phyloP scores from a whole-genome alignment of 225 moss, liverwort and hornwort genomes.

The Physcomitrium patens region DNA sequence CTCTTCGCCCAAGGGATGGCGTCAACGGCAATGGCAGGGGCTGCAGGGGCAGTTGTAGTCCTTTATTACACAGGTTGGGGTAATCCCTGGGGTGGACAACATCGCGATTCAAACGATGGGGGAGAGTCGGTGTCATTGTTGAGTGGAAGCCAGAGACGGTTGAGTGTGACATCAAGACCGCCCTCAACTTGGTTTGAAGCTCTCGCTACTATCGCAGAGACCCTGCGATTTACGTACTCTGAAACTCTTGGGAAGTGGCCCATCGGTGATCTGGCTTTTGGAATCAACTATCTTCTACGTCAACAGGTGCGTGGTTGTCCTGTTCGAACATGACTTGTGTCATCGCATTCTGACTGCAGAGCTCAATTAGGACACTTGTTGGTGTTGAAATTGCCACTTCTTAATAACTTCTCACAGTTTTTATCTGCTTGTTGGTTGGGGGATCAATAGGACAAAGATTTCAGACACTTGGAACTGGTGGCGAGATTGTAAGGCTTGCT shows the following conservation, averaged over 20 bases:
- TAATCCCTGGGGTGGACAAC: conserved; percentile 59
- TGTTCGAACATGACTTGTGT: neutral
- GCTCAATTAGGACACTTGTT: neutral
- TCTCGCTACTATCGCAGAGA: conserved; percentile 91
- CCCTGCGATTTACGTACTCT: conserved; percentile 92
- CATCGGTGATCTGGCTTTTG: conserved; percentile 95
- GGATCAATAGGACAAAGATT: neutral
- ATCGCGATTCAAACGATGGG: conserved; percentile 32
- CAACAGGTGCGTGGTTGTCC: conserved; percentile 37
- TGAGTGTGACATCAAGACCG: conserved; percentile 72
- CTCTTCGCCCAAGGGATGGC: conserved; percentile 68
- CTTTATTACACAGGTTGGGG: conserved; percentile 93
- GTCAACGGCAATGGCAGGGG: conserved; percentile 81
- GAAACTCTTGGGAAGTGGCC: conserved; percentile 99
- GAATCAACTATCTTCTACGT: conserved; percentile 89
- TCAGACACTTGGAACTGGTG: neutral
- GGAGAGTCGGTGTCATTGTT: conserved; percentile 47
- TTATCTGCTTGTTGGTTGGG: neutral
- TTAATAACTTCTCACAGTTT: neutral
- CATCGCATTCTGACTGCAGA: conserved; percentile 3
- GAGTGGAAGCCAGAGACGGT: conserved; percentile 52
- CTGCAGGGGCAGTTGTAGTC: conserved; percentile 87
- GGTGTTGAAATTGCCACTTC: neutral
- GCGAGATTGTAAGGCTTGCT: conserved; percentile 12
- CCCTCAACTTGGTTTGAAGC: conserved; percentile 99